These are phyloP conservation scores for Aspergillus sp. DNA, from an alignment of 2,329 filamentous ascomycete genomes.

Conservation along the genomic window DNA sequence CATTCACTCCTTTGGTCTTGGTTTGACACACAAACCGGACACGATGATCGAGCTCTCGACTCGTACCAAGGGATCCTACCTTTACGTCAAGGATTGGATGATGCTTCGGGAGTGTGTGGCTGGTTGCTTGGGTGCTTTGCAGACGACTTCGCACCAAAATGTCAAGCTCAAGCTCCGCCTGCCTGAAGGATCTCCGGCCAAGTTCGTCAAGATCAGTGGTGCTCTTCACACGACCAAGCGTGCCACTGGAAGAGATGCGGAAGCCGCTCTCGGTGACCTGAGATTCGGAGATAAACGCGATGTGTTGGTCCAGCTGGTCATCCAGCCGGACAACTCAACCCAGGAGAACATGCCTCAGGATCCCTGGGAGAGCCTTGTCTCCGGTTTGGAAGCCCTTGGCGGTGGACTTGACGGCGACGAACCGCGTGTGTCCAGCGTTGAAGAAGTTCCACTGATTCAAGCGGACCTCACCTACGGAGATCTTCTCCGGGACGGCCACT, in stretches of 20 bases:
- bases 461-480: conserved; percentile 92
- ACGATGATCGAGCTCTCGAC: conserved; percentile 98
- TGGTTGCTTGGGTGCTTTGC: conserved; percentile 84
- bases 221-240: conserved; percentile 95
- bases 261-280: conserved; percentile 85
- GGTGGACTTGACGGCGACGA: conserved; percentile 84
- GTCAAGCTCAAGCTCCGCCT: conserved; percentile 91
- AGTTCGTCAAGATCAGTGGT: conserved; percentile 97
- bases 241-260: conserved; percentile 88
- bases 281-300: conserved; percentile 94
- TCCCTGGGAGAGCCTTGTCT: conserved; percentile 95
- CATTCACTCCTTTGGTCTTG: conserved; percentile 93
- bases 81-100: conserved; percentile 99
- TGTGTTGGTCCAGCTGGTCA: conserved; percentile 88
- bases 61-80: conserved; percentile 92
- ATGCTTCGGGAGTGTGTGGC: conserved; percentile 96
- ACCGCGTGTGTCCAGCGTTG: conserved; percentile 75
- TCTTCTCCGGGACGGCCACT: conserved; percentile 79
- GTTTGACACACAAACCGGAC: conserved; percentile 95
- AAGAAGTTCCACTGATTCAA: conserved; percentile 92
- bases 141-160: conserved; percentile 96
- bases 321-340: conserved; percentile 75
- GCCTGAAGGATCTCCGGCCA: conserved; percentile 92
- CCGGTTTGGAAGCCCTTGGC: conserved; percentile 86
- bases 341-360: conserved; percentile 88